Base-by-base conservation (phyloP, 768 basidiomycete species). In the Boletus reticulatus region DNA sequence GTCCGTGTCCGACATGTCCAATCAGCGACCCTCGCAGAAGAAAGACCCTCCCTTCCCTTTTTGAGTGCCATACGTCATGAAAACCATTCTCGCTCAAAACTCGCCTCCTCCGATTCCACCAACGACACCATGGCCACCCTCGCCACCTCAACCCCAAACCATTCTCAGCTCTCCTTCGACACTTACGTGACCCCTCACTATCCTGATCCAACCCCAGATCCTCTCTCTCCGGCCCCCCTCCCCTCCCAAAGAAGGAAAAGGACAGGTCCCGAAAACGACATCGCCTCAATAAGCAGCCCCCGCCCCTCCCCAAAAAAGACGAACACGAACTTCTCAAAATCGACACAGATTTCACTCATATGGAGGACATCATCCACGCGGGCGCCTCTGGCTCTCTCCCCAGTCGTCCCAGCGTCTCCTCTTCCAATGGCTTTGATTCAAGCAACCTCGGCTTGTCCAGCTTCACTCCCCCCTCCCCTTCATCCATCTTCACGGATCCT, bases 291-390 rank as follows among this genome's bases (percentile, higher is more conserved):
- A 68, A 29, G 29, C 29, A 59, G 43, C 47, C 70, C 36, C 60
- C 54, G 16, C 56, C 63, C 3, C 16, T 52, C 39, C 51, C 57
- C 37, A 34, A 60, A 55, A 58, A 77, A 72, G 58, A 73, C 66
- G 49, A 68, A 59, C 63, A 50, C 45, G 12, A 37, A 17, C 29
- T 29, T 29, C 22, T 61, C 58, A 55, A 14, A 49, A 66, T 57
- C 50, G 62, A 58, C 62, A 73, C 57, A 63, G 71, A 55, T 66
- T 71, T 50, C 43, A 80, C 87, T 11, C 73, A 82, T 48, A 93
- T 97, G 81, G 87, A 89, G 38, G 94, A 88, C 7, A 93, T 97
- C 65, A 75, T 96, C 58, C 78, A 93, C 64, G 17, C 50, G 57
- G 16, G 46, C 63, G 20, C 42, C 10, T 41, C 66, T 0, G 37